Evolutionary conservation across 1,284 basidiomycete species (phyloP), one percentile per base, ranked within the genome.

Genomic region (Acaromyces ingoldii): DNA sequence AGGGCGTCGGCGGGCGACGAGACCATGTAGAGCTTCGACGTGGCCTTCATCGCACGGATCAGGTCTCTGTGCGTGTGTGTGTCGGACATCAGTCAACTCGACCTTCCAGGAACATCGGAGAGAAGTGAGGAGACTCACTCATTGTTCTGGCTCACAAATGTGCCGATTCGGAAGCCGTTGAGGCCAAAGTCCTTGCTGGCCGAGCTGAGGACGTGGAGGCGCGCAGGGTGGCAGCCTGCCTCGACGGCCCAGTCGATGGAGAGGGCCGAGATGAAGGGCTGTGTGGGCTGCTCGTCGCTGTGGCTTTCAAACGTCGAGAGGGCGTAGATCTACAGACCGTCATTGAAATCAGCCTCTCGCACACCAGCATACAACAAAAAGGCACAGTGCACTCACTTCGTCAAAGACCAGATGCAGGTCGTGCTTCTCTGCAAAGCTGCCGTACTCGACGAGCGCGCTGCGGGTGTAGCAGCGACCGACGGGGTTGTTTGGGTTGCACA

Each of bases 1-100:
- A 56, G 66, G 82, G 85, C 31, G 84, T 88, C 84, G 84, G 60
- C 55, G 5, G 58, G 44, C 33, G 59, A 41, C n/a, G 58, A 28
- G 22, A 72, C 66, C 26, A 68, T 58, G 40, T 53, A 48, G 21
- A 70, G 55, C 52, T 70, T 70, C 43, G 58, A 51, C 0, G 69
- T 38, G 40, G 49, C 34, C 53, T 54, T 40, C 28, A 67, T 67
- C 53, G 44, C 69, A 49, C 6, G 58, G 57, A 45, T 58, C 60
- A 17, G 64, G 59, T n/a, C 63, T 44, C 52, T 67, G 62, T 31
- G 53, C 49, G 56, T 60, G 33, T 11, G 53, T 21, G 17, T 25
- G 34, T 24, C 36, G n/a, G 48, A 22, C 42, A 28, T 40, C 19
- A 36, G 39, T 31, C 29, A 36, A 13, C 6, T 30, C n/a, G n/a